Evolutionary conservation across 2,329 filamentous ascomycete genomes (phyloP).

Genomic region (Fusarium irregulare): DNA sequence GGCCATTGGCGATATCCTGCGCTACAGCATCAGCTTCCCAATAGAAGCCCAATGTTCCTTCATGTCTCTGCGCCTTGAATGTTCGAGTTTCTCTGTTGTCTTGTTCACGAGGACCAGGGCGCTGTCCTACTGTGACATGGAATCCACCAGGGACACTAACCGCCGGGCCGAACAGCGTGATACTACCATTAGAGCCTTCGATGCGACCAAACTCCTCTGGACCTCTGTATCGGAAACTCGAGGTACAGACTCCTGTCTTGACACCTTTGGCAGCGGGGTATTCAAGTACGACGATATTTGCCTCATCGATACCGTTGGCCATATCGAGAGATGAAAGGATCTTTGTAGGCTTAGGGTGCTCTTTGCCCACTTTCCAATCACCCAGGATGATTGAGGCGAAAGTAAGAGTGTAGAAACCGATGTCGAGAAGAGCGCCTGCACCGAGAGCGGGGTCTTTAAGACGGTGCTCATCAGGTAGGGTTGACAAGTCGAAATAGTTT

Average conservation of each 20-base stretch:
- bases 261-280: conserved; percentile 4
- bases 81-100: conserved; percentile 4
- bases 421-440: conserved; percentile 18
- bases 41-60: conserved; percentile 18
- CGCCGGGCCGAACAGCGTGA: conserved; percentile 9
- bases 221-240: conserved; percentile 21
- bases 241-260: conserved; percentile 21
- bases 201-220: conserved; percentile 13
- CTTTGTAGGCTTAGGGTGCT: conserved; percentile 15
- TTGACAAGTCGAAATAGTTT: conserved; percentile 10
- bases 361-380: conserved; percentile 18
- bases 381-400: conserved; percentile 24
- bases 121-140: conserved; percentile 7
- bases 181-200: conserved; percentile 14
- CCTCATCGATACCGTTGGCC: conserved; percentile 14
- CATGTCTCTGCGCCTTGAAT: conserved; percentile 17
- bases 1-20: conserved; percentile 38
- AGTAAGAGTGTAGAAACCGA: conserved; percentile 13
- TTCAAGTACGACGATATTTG: conserved; percentile 3
- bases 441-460: conserved; percentile 26
- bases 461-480: conserved; percentile 6
- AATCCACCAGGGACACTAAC: conserved; percentile 24
- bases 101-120: neutral
- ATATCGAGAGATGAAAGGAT: conserved; percentile 16
- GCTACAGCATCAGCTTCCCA: conserved; percentile 33